These are phyloP conservation scores for Ophiostoma sp. DNA, from an alignment of 2,329 filamentous ascomycete genomes.

Conservation along the genomic window DNA sequence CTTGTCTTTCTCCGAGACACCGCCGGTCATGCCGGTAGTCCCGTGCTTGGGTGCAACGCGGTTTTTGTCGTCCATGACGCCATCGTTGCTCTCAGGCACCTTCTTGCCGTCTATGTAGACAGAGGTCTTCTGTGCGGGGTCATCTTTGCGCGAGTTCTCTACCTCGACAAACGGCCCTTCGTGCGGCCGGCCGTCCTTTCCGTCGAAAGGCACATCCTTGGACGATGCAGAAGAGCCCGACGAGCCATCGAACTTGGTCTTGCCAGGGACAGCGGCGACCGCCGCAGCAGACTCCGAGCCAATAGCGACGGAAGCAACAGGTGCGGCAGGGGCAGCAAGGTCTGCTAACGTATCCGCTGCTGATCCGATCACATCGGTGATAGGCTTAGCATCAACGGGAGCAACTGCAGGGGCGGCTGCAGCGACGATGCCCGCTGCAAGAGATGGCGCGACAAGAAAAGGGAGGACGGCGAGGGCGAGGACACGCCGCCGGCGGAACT, in stretches of 20 bases:
- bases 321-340: conserved; percentile 12
- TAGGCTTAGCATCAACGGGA: conserved; percentile 9
- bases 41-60: conserved; percentile 72
- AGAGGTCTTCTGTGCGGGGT: conserved; percentile 44
- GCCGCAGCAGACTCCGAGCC: conserved; percentile 14
- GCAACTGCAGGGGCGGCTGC: conserved; percentile 13
- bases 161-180: conserved; percentile 72
- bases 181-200: conserved; percentile 89
- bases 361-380: conserved; percentile 9
- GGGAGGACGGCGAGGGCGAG: conserved; percentile 24
- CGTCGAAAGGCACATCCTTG: conserved; percentile 85
- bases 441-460: conserved; percentile 23
- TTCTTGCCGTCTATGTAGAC: conserved; percentile 54
- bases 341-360: conserved; percentile 11
- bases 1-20: conserved; percentile 82
- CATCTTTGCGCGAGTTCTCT: conserved; percentile 35
- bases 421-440: conserved; percentile 19
- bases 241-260: conserved; percentile 30
- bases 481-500: conserved; percentile 20
- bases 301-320: conserved; percentile 3
- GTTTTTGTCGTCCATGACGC: conserved; percentile 88
- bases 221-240: conserved; percentile 30
- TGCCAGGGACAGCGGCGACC: neutral
- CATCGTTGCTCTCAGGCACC: conserved; percentile 62
- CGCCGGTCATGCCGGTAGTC: conserved; percentile 81